Base-by-base conservation (phyloP, 495 filamentous ascomycete species). In the Letharia columbiana region DNA sequence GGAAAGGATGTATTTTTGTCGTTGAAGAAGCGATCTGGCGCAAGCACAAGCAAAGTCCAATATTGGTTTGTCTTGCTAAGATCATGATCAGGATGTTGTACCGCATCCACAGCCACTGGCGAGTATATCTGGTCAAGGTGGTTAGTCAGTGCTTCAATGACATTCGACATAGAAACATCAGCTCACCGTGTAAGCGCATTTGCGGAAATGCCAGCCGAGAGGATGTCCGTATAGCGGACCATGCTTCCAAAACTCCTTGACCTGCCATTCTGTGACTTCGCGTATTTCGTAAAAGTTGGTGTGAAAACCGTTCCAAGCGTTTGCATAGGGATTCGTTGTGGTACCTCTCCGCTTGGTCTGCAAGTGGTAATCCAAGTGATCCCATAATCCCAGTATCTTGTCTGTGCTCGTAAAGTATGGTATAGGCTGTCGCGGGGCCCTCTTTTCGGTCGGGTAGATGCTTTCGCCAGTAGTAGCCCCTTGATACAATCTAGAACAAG, bases 181-280 rank as follows among this genome's bases (percentile, higher is more conserved):
- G 37, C 64, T 65, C 47, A 72, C 68, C 37, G 70, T 72, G 42
- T 70, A 72, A 0, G 70, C 70, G 28, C 68, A 69, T 68, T 72
- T 72, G 33, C 70, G 70, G 40, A 72, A 70, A 39, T 70, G 65
- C 70, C 68, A 72, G 18, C 68, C 68, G 31, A 70, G 61, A 31
- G 68, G 70, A 70, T 72, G 70, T 35, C 67, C 70, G 50, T 72
- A 72, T 33, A 72, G 41, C 2, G 70, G 70, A 18, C 70, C 70
- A 54, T 72, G 70, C 59, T 67, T 72, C 70, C 70, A 72, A 44
- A 72, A 37, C 64, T 72, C 70, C 49, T 67, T 70, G 13, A 57
- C 61, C 23, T 68, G 33, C 23, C 62, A 61, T 42, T 70, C 64
- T 28, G 63, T 62, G 28, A 66, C 65, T 47, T 72, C 68, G 44